phyloP scores from a whole-genome alignment of 306 rosid species.

The Prunus dulcis region DNA sequence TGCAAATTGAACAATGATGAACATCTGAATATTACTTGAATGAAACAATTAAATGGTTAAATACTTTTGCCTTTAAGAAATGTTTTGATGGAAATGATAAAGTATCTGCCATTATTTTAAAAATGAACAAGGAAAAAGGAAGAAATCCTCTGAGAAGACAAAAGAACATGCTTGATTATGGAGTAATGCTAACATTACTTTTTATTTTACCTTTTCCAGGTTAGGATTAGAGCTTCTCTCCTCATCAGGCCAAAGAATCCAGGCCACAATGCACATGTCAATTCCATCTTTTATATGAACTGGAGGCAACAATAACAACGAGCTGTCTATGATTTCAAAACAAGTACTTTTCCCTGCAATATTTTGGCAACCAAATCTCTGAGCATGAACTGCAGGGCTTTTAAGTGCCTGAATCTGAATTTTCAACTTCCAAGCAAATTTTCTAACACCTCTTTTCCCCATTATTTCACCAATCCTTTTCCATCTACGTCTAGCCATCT shows the following conservation, averaged over 20 bases:
- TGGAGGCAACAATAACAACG: conserved; percentile 55
- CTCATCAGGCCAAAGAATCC: conserved; percentile 99
- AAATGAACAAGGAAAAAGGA: not conserved
- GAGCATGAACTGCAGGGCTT: conserved; percentile 65
- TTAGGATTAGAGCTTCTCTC: conserved; percentile 82
- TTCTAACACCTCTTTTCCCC: conserved; percentile 54
- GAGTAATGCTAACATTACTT: conserved; percentile 1
- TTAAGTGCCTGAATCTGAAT: conserved; percentile 80
- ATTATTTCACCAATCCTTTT: conserved; percentile 62
- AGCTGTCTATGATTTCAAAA: conserved; percentile 60
- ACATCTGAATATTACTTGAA: conserved; percentile 13
- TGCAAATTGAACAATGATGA: conserved; percentile 10
- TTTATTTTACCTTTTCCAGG: conserved; percentile 79
- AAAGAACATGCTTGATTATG: not conserved
- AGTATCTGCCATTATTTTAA: not conserved
- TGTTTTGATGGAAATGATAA: not conserved
- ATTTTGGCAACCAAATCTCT: conserved; percentile 61
- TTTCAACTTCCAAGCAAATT: conserved; percentile 88
- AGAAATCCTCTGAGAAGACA: not conserved
- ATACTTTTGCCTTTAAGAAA: conserved; percentile 1
- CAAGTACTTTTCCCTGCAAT: conserved; percentile 41
- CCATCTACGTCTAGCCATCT: conserved; percentile 62
- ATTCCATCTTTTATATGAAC: conserved; percentile 55
- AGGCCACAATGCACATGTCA: conserved; percentile 71
- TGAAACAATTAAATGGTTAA: not conserved